These are phyloP conservation scores for Colletotrichum nymphaeae DNA, from an alignment of 2,329 filamentous ascomycete species.

Conservation along the genomic window DNA sequence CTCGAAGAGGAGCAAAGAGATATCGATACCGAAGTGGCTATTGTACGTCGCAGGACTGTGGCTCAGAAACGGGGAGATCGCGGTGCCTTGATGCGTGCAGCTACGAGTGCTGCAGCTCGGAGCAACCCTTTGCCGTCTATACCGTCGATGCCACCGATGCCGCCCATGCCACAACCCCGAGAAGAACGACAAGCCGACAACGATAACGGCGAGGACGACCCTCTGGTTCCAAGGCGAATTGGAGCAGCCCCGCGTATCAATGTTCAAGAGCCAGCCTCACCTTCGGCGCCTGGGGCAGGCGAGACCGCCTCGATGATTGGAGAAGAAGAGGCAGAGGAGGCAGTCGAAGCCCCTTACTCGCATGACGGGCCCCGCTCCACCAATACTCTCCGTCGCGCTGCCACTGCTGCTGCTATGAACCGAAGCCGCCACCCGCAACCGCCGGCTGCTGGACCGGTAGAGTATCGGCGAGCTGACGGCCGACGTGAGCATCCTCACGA, in stretches of 20 bases:
- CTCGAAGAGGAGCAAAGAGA: slow-evolving; percentile 80
- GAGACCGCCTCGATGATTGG: slow-evolving; percentile 63
- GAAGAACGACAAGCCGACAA: slow-evolving; percentile 39
- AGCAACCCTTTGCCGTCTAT: slow-evolving; percentile 40
- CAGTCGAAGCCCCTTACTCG: slow-evolving; percentile 76
- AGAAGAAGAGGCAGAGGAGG: slow-evolving; percentile 66
- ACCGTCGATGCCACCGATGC: slow-evolving; percentile 40
- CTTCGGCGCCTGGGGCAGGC: slow-evolving; percentile 45
- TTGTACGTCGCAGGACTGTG: slow-evolving; percentile 80
- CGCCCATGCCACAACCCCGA: slow-evolving; percentile 38
- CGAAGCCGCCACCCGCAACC: slow-evolving; percentile 73
- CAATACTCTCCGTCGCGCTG: slow-evolving; percentile 77
- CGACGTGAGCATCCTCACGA: slow-evolving; percentile 82
- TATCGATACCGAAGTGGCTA: slow-evolving; percentile 81
- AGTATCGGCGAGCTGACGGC: slow-evolving; percentile 77
- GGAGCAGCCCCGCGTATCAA: slow-evolving; percentile 45
- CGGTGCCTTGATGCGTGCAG: slow-evolving; percentile 59
- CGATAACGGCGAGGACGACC: slow-evolving; percentile 58
- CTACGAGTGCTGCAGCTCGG: slow-evolving; percentile 51
- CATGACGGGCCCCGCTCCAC: slow-evolving; percentile 78
- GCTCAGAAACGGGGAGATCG: slow-evolving; percentile 67
- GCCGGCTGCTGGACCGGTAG: slow-evolving; percentile 63
- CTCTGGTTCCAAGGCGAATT: slow-evolving; percentile 63
- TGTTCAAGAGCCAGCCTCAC: slow-evolving; percentile 33
- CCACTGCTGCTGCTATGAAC: slow-evolving; percentile 80